Base-by-base conservation (phyloP, 2,329 filamentous ascomycete species). In the Cladosporium halotolerans region DNA sequence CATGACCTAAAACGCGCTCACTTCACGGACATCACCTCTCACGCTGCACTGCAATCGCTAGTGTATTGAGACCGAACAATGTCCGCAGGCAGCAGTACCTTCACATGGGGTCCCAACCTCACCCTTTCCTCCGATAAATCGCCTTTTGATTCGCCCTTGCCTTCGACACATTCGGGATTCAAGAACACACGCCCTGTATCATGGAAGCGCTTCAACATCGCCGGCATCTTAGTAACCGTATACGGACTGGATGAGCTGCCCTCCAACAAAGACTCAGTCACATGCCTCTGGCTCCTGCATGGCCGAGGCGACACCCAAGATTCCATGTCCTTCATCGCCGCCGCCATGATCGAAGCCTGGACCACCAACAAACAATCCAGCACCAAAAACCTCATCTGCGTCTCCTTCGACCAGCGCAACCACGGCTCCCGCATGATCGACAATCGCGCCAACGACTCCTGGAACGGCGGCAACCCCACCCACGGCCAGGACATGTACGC, bases 401-500 rank as follows among this genome's bases (percentile, higher is more conserved):
- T 91, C 10, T 81, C 86, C 2, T 95, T 96, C 69, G 93, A 97
- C 72, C 90, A 96, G 74, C 81, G 92, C 43, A 97, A 97, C 69
- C 93, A 97, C 71, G 93, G 93, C 23, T 79, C 80, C 2, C 76
- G 93, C 52, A 70, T 83, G 55, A 80, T 92, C 2, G 78, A 85
- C 62, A 72, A 79, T 7, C 61, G 77, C 14, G 83, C 86, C 23
- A 97, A 96, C 68, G 76, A 85, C 61, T 78, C 85, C 3, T 97
- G 91, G 92, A 79, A 81, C 41, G 72, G 81, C 36, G 90, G 89
- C 31, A 96, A 96, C 66, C 74, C 79, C 7, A 80, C 77, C 6
- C 93, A 97, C 73, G 92, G 90, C 0, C 83, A 89, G 66, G 93
- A 99, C 69, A 96, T 99, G 90, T 90, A 93, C 67, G 83, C 81